Evolutionary conservation across 2,329 filamentous ascomycete genomes (phyloP).

Genomic region (Alternaria brassicicola): DNA sequence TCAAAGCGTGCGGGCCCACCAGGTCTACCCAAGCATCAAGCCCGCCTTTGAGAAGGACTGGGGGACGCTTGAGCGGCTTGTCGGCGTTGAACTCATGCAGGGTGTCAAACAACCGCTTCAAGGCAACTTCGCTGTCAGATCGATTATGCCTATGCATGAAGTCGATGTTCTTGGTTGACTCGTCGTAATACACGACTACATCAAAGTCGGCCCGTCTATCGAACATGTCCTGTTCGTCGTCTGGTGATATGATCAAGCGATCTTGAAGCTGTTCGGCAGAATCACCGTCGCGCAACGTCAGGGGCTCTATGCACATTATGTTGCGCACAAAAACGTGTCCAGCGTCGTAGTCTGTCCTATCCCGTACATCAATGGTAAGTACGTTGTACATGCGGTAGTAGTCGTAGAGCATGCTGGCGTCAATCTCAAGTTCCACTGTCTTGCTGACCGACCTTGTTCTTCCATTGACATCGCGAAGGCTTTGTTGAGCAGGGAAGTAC

Average conservation of each 20-base stretch:
- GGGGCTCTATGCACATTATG: constrained; percentile 89
- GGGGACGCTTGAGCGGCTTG: constrained; percentile 72
- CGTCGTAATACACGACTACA: constrained; percentile 88
- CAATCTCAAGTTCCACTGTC: constrained; percentile 66
- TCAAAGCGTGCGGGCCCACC: constrained; percentile 72
- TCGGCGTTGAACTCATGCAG: constrained; percentile 83
- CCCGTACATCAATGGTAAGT: constrained; percentile 83
- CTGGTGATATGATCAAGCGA: constrained; percentile 71
- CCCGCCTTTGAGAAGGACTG: constrained; percentile 81
- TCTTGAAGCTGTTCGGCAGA: constrained; percentile 70
- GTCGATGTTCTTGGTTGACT: constrained; percentile 63
- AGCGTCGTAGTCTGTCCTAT: constrained; percentile 79
- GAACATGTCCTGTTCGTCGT: constrained; percentile 78
- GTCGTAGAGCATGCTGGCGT: constrained; percentile 71
- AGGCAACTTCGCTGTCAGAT: constrained; percentile 53
- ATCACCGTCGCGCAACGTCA: constrained; percentile 71
- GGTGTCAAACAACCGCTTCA: constrained; percentile 77
- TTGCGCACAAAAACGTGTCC: constrained; percentile 86
- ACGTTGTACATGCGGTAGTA: constrained; percentile 72
- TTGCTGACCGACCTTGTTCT: constrained; percentile 55
- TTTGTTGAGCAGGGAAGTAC: constrained; percentile 50
- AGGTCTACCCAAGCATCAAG: constrained; percentile 85
- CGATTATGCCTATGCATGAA: constrained; percentile 60
- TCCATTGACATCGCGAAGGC: constrained; percentile 15
- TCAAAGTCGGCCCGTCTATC: constrained; percentile 77